Percentiles rank a stretch among this genome's conserved stretches.
phyloP scores from a whole-genome alignment of 2,329 filamentous ascomycete genomes.

The Cladophialophora yegresii region DNA sequence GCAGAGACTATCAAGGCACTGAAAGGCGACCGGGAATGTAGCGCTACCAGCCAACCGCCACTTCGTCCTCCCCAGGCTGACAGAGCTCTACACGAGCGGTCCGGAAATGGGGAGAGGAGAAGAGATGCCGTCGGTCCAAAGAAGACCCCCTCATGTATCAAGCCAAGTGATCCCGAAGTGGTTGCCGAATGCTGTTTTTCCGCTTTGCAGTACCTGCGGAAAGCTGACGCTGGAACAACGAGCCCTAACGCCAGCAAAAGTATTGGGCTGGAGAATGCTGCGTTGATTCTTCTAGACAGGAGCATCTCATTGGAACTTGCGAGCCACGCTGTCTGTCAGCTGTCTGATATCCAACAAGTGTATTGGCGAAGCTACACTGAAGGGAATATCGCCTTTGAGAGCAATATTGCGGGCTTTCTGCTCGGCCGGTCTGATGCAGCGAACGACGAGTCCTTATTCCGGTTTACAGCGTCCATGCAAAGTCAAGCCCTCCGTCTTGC shows the following conservation, averaged over 20 bases:
- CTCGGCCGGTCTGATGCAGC: conserved; percentile 24
- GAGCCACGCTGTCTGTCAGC: conserved; percentile 23
- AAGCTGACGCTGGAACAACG: conserved; percentile 25
- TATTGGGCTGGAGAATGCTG: conserved; percentile 28
- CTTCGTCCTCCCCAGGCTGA: conserved; percentile 15
- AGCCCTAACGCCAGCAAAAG: not conserved
- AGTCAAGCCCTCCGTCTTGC: conserved; percentile 33
- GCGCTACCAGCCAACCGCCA: not conserved
- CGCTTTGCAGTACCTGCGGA: conserved; percentile 45
- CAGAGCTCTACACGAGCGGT: conserved; percentile 38
- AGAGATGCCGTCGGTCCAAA: conserved; percentile 33
- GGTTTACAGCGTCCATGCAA: conserved; percentile 33
- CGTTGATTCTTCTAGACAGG: conserved; percentile 35
- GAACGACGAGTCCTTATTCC: conserved; percentile 21
- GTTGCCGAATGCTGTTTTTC: conserved; percentile 47
- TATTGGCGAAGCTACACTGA: conserved; percentile 25
- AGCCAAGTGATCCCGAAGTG: conserved; percentile 21
- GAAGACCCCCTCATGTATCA: not conserved
- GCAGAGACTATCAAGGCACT: conserved; percentile 41
- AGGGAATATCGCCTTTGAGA: conserved; percentile 6
- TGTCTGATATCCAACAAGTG: conserved; percentile 26
- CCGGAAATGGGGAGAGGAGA: conserved; percentile 38
- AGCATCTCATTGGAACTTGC: conserved; percentile 29
- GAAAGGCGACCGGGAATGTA: conserved; percentile 17
- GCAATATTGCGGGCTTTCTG: conserved; percentile 15